These are phyloP conservation scores for Zygosaccharomyces bisporus DNA, from an alignment of 805 yeast genomes.

Conservation along the genomic window DNA sequence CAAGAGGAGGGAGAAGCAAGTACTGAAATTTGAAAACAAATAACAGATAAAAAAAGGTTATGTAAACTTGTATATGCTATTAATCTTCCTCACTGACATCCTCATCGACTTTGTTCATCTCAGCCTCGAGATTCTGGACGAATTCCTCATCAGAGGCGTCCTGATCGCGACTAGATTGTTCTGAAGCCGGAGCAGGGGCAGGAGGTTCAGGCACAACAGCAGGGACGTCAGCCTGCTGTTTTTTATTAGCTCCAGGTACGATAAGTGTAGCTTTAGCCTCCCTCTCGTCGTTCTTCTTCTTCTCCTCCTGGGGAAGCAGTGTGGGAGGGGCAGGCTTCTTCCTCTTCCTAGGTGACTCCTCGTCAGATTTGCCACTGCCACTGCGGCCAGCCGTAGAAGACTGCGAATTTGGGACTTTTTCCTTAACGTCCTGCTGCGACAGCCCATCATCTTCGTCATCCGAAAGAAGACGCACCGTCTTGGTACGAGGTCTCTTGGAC, in stretches of 20 bases:
- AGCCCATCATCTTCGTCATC: slow-evolving; percentile 29
- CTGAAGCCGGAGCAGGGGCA: slow-evolving; percentile 1
- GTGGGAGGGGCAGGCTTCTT: slow-evolving; percentile 36
- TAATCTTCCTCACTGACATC: slow-evolving; percentile 34
- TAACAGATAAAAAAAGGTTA: neutral
- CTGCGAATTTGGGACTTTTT: slow-evolving; percentile 11
- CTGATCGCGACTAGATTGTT: slow-evolving; percentile 14
- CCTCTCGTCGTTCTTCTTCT: slow-evolving; percentile 31
- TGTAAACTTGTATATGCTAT: neutral
- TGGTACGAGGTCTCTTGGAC: slow-evolving; percentile 34
- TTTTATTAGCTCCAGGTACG: slow-evolving; percentile 29
- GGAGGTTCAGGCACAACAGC: slow-evolving; percentile 12
- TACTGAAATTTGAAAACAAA: neutral
- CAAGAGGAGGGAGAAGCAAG: neutral
- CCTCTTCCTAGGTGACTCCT: slow-evolving; percentile 12
- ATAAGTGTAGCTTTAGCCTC: slow-evolving; percentile 34
- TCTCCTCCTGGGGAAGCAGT: slow-evolving; percentile 30
- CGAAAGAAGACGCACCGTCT: slow-evolving; percentile 30
- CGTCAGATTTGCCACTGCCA: slow-evolving; percentile 6
- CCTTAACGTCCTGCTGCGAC: slow-evolving; percentile 11
- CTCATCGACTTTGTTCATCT: slow-evolving; percentile 31
- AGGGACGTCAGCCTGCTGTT: slow-evolving; percentile 8
- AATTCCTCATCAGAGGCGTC: slow-evolving; percentile 36
- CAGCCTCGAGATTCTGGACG: slow-evolving; percentile 35
- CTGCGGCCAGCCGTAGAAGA: neutral